Evolutionary conservation across 2,329 filamentous ascomycete species (phyloP), one percentile per base, ranked within the genome.

Genomic region (Colletotrichum liaoningense): DNA sequence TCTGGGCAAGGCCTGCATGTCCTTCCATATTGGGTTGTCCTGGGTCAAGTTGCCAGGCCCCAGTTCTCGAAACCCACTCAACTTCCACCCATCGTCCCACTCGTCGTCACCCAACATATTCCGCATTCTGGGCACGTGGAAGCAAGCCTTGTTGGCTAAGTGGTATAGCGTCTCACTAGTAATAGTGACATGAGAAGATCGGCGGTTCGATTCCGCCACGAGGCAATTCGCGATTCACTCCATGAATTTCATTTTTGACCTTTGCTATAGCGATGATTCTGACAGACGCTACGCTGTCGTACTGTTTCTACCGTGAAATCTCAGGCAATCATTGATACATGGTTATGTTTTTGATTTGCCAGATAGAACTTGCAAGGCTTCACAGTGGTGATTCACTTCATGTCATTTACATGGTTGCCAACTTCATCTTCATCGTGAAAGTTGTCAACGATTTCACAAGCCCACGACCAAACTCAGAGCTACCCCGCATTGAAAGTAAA

Each of bases 151-250:
- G 69, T 67, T 72, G 69, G 69, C 69, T 72, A 65, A 72, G 69
- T 72, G 69, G 69, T 72, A 71, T 67, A 71, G 68, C 68, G 68
- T 65, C 68, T 71, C 68, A 71, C 68, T 71, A 71, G 68, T 71
- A 72, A 5, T 55, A 24, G 62, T 63, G 62, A 19, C 14, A 72
- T 72, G 69, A 72, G 69, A 66, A 72, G 69, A 72, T 72, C 69
- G 63, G 63, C 63, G 59, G 69, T 72, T 72, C 69, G 69, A 67
- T 67, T 72, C 69, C 59, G 63, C 63, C 63, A 67, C 69, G 69
- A 72, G 69, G 69, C 69, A 71, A 42, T 19, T 19, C 9, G 4
- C 0, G 5, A 6, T 0, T n/a, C 24, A 33, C 11, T 1, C 2
- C 3, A 4, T 1, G 7, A 1, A 5, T 0, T 12, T 8, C 1